phyloP scores from a whole-genome alignment of 306 rosid genomes.

The Canavalia ensiformis region DNA sequence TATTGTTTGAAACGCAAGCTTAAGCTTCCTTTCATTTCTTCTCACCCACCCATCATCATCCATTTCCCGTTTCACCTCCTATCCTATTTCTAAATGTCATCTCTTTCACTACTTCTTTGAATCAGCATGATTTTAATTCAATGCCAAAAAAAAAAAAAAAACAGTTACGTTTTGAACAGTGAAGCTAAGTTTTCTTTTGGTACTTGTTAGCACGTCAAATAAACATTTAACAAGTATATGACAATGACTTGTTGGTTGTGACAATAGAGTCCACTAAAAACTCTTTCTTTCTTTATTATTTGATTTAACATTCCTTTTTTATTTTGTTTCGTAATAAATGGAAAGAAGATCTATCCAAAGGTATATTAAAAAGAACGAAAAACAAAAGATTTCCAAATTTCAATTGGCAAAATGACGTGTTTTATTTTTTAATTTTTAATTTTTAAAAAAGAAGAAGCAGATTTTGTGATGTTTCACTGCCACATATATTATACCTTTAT shows the following conservation, averaged over 20 bases:
- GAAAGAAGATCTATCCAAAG: conserved; percentile 23
- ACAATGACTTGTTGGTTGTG: conserved; percentile 24
- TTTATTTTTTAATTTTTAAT: not conserved
- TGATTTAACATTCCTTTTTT: conserved; percentile 23
- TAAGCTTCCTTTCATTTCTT: conserved; percentile 7
- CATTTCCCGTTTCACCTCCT: conserved; percentile 45
- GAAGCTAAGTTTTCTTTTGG: conserved; percentile 25
- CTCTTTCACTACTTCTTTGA: not conserved
- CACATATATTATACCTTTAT: conserved; percentile 3
- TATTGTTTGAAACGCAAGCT: conserved; percentile 42
- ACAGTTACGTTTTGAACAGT: conserved; percentile 9
- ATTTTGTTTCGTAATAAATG: not conserved
- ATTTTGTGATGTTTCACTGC: conserved; percentile 28
- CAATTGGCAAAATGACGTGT: conserved; percentile 31
- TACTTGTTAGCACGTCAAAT: conserved; percentile 36
- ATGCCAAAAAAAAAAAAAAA: not conserved
- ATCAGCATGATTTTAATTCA: conserved; percentile 22
- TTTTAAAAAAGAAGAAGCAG: not conserved
- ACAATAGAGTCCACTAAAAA: not conserved
- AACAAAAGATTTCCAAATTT: conserved; percentile 33
- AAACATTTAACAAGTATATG: conserved; percentile 14
- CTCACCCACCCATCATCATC: conserved; percentile 47
- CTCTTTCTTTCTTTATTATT: not conserved
- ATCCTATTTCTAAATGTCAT: conserved; percentile 30
- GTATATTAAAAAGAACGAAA: conserved; percentile 19